A percentile compares a stretch with the other conserved stretches of the same genome.
These are phyloP conservation scores for Claviceps citrina DNA, from an alignment of 2,329 filamentous ascomycete species.

Conservation along the genomic window DNA sequence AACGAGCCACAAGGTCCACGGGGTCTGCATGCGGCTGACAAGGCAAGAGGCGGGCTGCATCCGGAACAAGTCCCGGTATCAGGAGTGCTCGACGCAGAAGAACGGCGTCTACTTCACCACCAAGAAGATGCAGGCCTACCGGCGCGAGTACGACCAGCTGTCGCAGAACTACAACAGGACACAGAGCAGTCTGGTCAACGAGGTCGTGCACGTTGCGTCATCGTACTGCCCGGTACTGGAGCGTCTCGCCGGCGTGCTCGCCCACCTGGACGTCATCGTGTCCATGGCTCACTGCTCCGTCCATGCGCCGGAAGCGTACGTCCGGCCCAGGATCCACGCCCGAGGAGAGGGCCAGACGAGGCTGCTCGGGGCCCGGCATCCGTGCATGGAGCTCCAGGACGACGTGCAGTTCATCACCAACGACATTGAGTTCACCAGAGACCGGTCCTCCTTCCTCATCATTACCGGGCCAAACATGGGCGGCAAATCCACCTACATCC, in stretches of 20 bases:
- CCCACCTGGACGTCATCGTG: slow-evolving; percentile 83
- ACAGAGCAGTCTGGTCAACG: slow-evolving; percentile 75
- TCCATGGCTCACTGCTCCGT: slow-evolving; percentile 86
- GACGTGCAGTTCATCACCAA: slow-evolving; percentile 98
- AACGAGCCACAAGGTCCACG: slow-evolving; percentile 76
- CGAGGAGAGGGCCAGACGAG: slow-evolving; percentile 79
- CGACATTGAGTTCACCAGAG: slow-evolving; percentile 68
- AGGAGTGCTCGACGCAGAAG: slow-evolving; percentile 95
- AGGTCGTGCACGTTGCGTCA: slow-evolving; percentile 83
- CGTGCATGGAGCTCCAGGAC: slow-evolving; percentile 97
- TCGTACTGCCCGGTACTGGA: slow-evolving; percentile 92
- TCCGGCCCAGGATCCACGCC: slow-evolving; percentile 76
- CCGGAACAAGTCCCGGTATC: slow-evolving; percentile 75
- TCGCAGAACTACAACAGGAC: slow-evolving; percentile 91
- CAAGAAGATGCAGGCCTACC: slow-evolving; percentile 57
- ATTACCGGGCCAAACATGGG: slow-evolving; percentile 99
- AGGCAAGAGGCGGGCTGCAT: slow-evolving; percentile 85
- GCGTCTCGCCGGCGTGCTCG: slow-evolving; percentile 70
- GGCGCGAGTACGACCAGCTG: slow-evolving; percentile 84
- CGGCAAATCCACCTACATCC: slow-evolving; percentile 95
- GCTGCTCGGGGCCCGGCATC: slow-evolving; percentile 85
- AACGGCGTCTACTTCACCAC: slow-evolving; percentile 98
- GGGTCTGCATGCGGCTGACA: slow-evolving; percentile 91
- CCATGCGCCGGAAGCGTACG: slow-evolving; percentile 82
- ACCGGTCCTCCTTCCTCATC: slow-evolving; percentile 77